Percentiles rank a stretch among this genome's conserved stretches.
These are phyloP conservation scores for Camellia oleifera DNA, from an alignment of 179 eudicot genomes.

Conservation along the genomic window DNA sequence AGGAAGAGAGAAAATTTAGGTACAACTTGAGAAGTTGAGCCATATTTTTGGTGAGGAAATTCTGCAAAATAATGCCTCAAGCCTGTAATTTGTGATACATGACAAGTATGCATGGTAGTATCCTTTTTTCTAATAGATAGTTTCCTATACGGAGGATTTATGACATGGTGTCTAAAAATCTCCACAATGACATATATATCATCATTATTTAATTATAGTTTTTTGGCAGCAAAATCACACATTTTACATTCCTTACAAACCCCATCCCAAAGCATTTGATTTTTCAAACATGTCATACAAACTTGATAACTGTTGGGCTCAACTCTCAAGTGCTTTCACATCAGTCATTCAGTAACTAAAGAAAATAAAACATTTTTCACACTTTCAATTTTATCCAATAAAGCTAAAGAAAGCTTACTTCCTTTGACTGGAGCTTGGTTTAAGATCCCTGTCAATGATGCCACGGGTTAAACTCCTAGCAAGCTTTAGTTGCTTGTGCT, in stretches of 20 bases:
- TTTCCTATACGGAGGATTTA: not conserved
- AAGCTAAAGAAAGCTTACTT: slow-evolving; percentile 52
- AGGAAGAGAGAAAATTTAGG: not conserved
- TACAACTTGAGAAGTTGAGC: slow-evolving; percentile 3
- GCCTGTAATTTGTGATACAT: not conserved
- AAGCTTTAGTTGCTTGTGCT: slow-evolving; percentile 95
- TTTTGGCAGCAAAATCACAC: not conserved
- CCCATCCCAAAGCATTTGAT: not conserved
- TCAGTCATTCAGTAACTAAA: not conserved
- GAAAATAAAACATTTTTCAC: not conserved
- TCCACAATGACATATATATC: not conserved
- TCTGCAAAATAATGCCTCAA: not conserved
- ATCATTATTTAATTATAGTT: not conserved
- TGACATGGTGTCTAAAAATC: not conserved
- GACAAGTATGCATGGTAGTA: not conserved
- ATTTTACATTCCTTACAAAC: not conserved
- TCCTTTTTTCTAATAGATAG: not conserved
- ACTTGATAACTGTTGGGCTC: not conserved
- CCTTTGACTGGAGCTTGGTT: slow-evolving; percentile 89
- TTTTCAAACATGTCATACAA: not conserved
- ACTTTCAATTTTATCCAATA: not conserved
- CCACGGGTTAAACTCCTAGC: slow-evolving; percentile 93
- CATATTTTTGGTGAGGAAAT: not conserved
- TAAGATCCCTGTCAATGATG: slow-evolving; percentile 91
- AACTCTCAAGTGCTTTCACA: not conserved